A percentile compares a stretch with the other conserved stretches of the same genome.
Conservation (phyloP, 73 alveolate species). For the Breviolum minutum region DNA sequence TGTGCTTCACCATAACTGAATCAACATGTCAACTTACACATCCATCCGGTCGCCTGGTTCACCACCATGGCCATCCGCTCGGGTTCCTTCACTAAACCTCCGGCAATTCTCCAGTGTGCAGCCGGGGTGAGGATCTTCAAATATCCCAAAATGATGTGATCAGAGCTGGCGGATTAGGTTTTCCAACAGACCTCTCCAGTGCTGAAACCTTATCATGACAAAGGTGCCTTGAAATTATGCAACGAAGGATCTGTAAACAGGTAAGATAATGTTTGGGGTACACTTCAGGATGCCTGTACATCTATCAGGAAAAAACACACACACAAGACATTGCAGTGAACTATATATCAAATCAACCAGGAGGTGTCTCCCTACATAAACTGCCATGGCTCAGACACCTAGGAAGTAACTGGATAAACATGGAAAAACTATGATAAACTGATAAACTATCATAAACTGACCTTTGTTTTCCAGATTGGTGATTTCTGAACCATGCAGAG, state of each 20-base stretch:
- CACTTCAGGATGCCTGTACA: not conserved
- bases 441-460: no score
- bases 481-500: no score
- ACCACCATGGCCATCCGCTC: conserved; percentile 82
- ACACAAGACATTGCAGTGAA: no score
- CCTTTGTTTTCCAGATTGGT: no score
- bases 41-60: conserved; percentile 17
- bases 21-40: not conserved
- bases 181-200: not conserved
- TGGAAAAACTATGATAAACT: no score
- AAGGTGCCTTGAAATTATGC: not conserved
- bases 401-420: no score
- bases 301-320: not conserved
- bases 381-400: no score
- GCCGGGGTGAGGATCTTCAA: no score
- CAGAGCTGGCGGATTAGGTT: no score
- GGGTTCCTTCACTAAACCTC: conserved; percentile 55
- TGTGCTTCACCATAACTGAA: not conserved
- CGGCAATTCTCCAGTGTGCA: not conserved
- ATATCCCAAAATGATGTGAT: no score
- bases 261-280: not conserved
- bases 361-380: no score
- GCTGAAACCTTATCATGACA: not conserved
- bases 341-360: no score
- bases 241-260: not conserved